Evolutionary conservation across 2,329 filamentous ascomycete species (phyloP).

Genomic region (Trichoderma breve): DNA sequence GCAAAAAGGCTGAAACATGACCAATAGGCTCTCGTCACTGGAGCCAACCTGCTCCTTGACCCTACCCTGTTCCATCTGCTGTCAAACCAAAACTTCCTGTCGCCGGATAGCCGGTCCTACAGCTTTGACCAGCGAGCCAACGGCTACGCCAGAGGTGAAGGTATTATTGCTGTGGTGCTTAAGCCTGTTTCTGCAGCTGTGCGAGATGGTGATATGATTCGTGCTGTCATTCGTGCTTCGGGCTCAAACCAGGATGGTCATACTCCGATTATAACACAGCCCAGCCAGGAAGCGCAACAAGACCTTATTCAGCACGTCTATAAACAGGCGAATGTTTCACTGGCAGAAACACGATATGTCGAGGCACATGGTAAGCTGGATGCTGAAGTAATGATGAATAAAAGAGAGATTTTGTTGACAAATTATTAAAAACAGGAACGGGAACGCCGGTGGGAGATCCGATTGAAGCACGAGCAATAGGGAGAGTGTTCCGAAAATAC

Average conservation of each 20-base stretch:
- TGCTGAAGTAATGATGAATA: too few relatives aligned
- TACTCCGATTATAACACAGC: constrained; percentile 42
- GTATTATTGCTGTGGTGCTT: constrained; percentile 42
- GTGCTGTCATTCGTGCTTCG: constrained; percentile 37
- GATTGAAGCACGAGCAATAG: constrained; percentile 18
- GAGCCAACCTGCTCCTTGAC: constrained; percentile 25
- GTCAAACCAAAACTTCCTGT: background rate
- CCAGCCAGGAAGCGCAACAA: constrained; percentile 33
- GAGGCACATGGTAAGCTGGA: constrained; percentile 24
- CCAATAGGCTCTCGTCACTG: constrained; percentile 24
- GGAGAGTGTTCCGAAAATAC: constrained; percentile 12
- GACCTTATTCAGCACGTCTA: constrained; percentile 35
- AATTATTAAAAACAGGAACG: background rate
- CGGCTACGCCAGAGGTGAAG: constrained; percentile 48
- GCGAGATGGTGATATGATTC: constrained; percentile 37
- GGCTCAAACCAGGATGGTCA: constrained; percentile 41
- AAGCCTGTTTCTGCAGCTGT: constrained; percentile 51
- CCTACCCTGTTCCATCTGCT: constrained; percentile 22
- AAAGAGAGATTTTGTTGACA: background rate
- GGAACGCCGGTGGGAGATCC: constrained; percentile 25
- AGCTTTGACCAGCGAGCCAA: constrained; percentile 25
- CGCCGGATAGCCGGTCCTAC: background rate
- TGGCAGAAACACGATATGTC: constrained; percentile 25
- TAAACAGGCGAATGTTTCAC: constrained; percentile 21
- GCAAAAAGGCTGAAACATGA: too few relatives aligned